A percentile compares a stretch with the other conserved stretches of the same genome.
These are phyloP conservation scores for Phyllosticta ampelicida DNA, from an alignment of 2,329 filamentous ascomycete species.

Conservation along the genomic window DNA sequence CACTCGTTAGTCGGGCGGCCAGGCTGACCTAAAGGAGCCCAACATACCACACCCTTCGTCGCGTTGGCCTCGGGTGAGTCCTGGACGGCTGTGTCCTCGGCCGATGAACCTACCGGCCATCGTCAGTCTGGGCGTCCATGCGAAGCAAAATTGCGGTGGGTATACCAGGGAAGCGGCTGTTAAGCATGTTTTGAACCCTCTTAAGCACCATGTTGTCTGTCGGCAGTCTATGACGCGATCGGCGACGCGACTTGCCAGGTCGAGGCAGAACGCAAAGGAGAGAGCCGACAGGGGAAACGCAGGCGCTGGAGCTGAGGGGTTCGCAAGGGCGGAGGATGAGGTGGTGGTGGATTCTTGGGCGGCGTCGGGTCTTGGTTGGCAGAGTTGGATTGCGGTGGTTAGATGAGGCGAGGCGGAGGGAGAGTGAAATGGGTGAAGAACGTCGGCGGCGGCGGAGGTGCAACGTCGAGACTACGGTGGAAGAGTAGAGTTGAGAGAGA, in stretches of 20 bases:
- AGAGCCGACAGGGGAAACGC: not conserved
- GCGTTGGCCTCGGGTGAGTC: constrained; percentile 60
- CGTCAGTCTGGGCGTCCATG: constrained; percentile 7
- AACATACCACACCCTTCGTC: constrained; percentile 42
- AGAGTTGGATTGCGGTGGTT: not conserved
- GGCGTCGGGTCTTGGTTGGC: not conserved
- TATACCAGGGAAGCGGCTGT: constrained; percentile 23
- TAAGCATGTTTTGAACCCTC: constrained; percentile 21
- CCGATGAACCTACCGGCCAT: constrained; percentile 6
- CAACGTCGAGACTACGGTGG: not conserved
- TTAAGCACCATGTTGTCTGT: constrained; percentile 26
- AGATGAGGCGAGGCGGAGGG: not conserved
- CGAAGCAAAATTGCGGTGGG: not conserved
- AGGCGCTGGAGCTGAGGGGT: not conserved
- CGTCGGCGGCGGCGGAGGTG: not conserved
- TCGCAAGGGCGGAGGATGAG: not conserved
- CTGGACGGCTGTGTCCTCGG: constrained; percentile 22
- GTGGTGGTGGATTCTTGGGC: not conserved
- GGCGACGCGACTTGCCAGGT: not conserved
- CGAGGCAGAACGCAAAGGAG: not conserved
- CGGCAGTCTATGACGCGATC: not conserved
- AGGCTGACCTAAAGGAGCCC: constrained; percentile 12
- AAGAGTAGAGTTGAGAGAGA: not conserved
- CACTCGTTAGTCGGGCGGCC: not conserved
- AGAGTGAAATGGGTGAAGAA: no score